Evolutionary conservation across 805 yeast genomes (phyloP), one percentile per base, ranked within the genome.

Genomic region (Nakazawaea populi): DNA sequence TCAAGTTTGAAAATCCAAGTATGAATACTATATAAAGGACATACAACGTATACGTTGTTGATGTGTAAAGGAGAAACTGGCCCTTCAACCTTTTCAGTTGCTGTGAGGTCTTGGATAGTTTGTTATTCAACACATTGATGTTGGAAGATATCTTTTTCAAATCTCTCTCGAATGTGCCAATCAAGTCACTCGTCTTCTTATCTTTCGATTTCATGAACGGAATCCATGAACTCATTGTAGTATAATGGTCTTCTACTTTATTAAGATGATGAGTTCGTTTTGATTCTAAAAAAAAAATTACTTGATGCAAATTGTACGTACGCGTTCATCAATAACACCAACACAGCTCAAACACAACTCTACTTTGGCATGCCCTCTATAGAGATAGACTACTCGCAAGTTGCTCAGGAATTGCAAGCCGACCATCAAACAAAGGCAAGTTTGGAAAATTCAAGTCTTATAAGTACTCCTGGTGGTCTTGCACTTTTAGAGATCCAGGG

Each of bases 401-500:
- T 60, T 2, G 6, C 30, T 7, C 42, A 50, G 14, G 49, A 61
- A 4, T 39, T 60, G 31, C 40, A 37, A 12, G 11, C 18, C 11
- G 14, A 18, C 7, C 40, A 34, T 9, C 12, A 8, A 38, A 9
- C 45, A 34, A 36, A 32, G 35, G 35, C 2, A 9, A 11, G 3
- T 9, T 1, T 32, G 11, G 35, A 2, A 9, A 32, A 32, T 11
- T 32, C 35, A 9, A 32, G 11, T 8, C 54, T 74, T 18, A 60
- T 80, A 2, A 56, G 75, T 1, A 82, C 91, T 0, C 75, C 82
- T 1, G 65, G 69, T 42, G 94, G 92, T 1, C 73, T 81, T 42
- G 73, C 78, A 2, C 58, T 86, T 14, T 54, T 86, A 18, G 94
- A 86, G 61, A 85, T 86, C 18, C 94, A 86, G 60, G 94, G 94